Evolutionary conservation across 2,329 filamentous ascomycete species (phyloP).

Genomic region (Curvularia lunata): DNA sequence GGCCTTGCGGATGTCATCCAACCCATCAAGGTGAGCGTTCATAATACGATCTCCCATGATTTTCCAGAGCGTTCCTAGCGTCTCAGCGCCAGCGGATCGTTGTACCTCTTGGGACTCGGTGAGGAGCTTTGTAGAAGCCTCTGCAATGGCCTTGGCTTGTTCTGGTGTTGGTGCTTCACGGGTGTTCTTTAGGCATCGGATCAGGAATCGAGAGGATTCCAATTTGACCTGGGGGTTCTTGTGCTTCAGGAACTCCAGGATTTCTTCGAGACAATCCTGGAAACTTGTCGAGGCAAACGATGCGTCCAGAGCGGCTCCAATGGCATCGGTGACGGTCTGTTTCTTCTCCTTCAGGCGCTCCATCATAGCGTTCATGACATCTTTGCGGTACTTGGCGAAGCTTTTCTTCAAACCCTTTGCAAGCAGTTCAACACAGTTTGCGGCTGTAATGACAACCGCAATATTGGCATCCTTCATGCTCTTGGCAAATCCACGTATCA

Average conservation of each 20-base stretch:
- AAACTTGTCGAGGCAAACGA: conserved; percentile 71
- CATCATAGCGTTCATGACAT: conserved; percentile 87
- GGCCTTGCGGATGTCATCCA: conserved; percentile 93
- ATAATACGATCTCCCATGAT: conserved; percentile 97
- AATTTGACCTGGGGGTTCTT: conserved; percentile 99
- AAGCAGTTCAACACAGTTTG: conserved; percentile 87
- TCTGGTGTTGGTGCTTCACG: conserved; percentile 81
- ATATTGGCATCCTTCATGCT: conserved; percentile 99
- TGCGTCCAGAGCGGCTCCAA: conserved; percentile 82
- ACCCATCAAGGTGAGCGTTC: conserved; percentile 85
- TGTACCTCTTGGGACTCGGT: conserved; percentile 87
- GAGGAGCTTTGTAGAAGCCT: conserved; percentile 85
- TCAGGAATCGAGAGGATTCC: conserved; percentile 91
- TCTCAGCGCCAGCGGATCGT: conserved; percentile 87
- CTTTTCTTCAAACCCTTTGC: conserved; percentile 81
- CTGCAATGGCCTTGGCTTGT: conserved; percentile 85
- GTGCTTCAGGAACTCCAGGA: conserved; percentile 80
- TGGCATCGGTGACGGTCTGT: conserved; percentile 81
- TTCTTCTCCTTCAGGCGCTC: conserved; percentile 99
- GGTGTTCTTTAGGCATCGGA: conserved; percentile 82
- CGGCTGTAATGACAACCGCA: conserved; percentile 89
- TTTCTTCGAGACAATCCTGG: conserved; percentile 90
- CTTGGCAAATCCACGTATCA: conserved; percentile 84
- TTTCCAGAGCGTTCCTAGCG: conserved; percentile 95
- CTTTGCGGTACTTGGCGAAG: conserved; percentile 80